phyloP scores from a whole-genome alignment of 1,284 basidiomycete genomes.

The Somion occarium region DNA sequence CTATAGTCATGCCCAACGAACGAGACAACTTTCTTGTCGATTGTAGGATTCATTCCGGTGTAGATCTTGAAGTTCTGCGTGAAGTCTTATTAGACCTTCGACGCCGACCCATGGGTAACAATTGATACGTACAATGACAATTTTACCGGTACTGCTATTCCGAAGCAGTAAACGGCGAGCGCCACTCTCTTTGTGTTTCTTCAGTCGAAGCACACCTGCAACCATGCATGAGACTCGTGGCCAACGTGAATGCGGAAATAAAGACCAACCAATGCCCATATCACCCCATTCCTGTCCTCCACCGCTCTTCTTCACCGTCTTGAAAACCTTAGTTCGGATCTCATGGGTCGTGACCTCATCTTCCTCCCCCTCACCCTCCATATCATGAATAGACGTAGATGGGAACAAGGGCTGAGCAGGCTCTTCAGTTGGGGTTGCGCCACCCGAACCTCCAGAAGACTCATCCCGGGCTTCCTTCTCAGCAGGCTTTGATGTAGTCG shows the following conservation, averaged over 20 bases:
- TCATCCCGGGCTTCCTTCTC: slow-evolving; percentile 16
- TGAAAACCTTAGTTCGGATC: slow-evolving; percentile 60
- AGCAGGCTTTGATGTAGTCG: not conserved
- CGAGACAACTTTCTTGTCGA: slow-evolving; percentile 47
- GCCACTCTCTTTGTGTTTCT: slow-evolving; percentile 60
- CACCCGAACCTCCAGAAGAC: slow-evolving; percentile 14
- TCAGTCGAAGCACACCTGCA: slow-evolving; percentile 61
- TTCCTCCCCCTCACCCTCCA: slow-evolving; percentile 79
- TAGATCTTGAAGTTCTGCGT: slow-evolving; percentile 69
- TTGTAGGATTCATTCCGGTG: slow-evolving; percentile 44
- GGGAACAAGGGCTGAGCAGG: slow-evolving; percentile 28
- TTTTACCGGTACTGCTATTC: slow-evolving; percentile 68
- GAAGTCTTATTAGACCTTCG: not conserved
- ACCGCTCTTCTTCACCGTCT: slow-evolving; percentile 47
- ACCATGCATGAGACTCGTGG: not conserved
- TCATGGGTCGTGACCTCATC: slow-evolving; percentile 68
- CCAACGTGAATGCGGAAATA: not conserved
- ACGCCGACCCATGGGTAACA: not conserved
- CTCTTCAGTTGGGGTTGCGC: slow-evolving; percentile 32
- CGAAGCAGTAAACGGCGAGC: slow-evolving; percentile 58
- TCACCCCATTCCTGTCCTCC: slow-evolving; percentile 53
- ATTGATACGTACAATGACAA: slow-evolving; percentile 51
- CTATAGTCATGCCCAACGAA: slow-evolving; percentile 70
- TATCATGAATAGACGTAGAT: slow-evolving; percentile 45
- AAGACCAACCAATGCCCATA: slow-evolving; percentile 50